These are phyloP conservation scores for Psophocarpus tetragonolobus DNA, from an alignment of 306 rosid genomes.

Conservation along the genomic window DNA sequence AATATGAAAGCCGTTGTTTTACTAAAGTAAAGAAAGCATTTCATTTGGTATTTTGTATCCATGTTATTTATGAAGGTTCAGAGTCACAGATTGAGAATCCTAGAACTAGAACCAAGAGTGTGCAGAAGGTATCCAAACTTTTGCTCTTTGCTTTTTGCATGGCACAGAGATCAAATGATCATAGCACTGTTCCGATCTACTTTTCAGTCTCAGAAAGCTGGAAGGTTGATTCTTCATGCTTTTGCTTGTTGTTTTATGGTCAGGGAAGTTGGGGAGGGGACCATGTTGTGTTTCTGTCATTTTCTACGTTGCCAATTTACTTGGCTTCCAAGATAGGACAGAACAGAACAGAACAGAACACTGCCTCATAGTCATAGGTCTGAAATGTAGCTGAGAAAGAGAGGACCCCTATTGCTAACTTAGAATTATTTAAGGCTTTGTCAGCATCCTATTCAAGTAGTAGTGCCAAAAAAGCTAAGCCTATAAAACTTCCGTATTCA, in stretches of 20 bases:
- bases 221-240: conserved; percentile 6
- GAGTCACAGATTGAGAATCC: not conserved
- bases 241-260: not conserved
- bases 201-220: not conserved
- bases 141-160: conserved; percentile 10
- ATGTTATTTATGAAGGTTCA: not conserved
- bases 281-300: conserved; percentile 20
- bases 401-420: not conserved
- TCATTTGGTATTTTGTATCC: not conserved
- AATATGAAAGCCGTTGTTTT: not conserved
- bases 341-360: not conserved
- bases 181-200: not conserved
- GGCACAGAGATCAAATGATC: not conserved
- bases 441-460: not conserved
- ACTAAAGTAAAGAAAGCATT: not conserved
- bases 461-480: not conserved
- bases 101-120: not conserved
- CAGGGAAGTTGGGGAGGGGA: conserved; percentile 12
- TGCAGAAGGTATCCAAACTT: conserved; percentile 3
- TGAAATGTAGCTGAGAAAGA: conserved; percentile 13
- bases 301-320: not conserved
- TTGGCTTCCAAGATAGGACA: conserved; percentile 24
- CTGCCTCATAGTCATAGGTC: conserved; percentile 5
- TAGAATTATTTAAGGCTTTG: not conserved
- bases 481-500: not conserved